Conservation (phyloP, 2,329 filamentous ascomycete genomes). For the Calonectria pauciramosa region DNA sequence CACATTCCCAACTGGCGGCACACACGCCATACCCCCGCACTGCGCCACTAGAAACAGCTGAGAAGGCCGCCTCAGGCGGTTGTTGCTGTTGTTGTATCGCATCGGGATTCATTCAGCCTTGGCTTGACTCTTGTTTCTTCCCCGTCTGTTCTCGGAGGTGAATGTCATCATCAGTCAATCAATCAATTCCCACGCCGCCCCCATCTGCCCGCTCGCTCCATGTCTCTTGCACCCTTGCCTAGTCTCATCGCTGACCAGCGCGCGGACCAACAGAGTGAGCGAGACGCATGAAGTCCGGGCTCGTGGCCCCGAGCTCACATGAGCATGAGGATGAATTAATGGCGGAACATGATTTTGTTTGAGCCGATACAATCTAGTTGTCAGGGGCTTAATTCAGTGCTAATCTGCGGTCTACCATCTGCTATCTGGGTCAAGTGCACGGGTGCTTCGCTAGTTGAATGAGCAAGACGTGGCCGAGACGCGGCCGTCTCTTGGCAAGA, state of each 20-base stretch:
- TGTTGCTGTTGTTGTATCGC: neutral
- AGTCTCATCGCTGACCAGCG: neutral
- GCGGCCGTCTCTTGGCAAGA: conserved; percentile 2
- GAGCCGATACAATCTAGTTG: neutral
- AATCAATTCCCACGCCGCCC: neutral
- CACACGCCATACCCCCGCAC: conserved; percentile 16
- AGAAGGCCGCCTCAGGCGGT: conserved; percentile 2
- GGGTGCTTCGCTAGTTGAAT: conserved; percentile 1
- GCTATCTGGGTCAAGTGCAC: neutral
- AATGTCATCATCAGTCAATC: neutral
- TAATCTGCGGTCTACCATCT: neutral
- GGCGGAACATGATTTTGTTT: neutral
- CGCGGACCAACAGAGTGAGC: conserved; percentile 2
- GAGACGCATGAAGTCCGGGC: conserved; percentile 13
- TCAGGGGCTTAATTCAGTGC: neutral
- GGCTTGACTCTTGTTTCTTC: neutral
- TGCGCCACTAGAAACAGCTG: conserved; percentile 15
- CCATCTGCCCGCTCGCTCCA: neutral
- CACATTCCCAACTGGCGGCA: neutral
- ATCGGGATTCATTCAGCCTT: neutral
- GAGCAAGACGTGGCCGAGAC: neutral
- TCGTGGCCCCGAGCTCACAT: conserved; percentile 12
- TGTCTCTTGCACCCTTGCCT: neutral
- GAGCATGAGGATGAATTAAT: neutral
- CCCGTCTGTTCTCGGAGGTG: neutral